These are phyloP conservation scores for Talaromyces islandicus DNA, from an alignment of 2,329 filamentous ascomycete species.

Conservation along the genomic window DNA sequence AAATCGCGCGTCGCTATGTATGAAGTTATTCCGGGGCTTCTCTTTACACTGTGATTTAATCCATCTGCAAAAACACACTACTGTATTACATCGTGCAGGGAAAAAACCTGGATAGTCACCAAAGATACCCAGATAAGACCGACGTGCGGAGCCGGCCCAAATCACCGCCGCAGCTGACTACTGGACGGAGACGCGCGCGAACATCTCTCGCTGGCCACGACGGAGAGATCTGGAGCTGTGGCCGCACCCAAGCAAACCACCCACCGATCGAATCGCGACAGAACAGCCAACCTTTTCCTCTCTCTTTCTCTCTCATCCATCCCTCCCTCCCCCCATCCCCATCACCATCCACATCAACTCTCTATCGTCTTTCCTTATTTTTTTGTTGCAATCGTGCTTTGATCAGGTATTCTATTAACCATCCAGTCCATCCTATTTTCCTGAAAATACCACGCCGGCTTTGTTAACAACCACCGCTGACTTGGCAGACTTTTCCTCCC, in stretches of 20 bases:
- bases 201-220: conserved; percentile 3
- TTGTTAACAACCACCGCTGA: background rate
- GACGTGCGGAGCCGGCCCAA: background rate
- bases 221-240: conserved; percentile 1
- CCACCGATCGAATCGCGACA: background rate
- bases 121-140: background rate
- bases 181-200: background rate
- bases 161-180: background rate
- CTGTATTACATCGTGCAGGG: too few relatives aligned
- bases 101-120: too few relatives aligned
- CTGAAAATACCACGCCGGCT: background rate
- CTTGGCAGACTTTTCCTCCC: background rate
- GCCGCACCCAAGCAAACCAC: background rate
- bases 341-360: background rate
- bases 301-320: background rate
- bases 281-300: background rate
- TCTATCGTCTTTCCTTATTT: background rate
- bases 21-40: background rate
- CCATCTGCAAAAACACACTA: background rate
- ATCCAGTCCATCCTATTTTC: background rate
- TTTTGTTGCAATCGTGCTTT: background rate
- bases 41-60: background rate
- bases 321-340: background rate
- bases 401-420: background rate
- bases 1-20: background rate